Conservation (phyloP, 345 rosid species). For the Populus nigra region DNA sequence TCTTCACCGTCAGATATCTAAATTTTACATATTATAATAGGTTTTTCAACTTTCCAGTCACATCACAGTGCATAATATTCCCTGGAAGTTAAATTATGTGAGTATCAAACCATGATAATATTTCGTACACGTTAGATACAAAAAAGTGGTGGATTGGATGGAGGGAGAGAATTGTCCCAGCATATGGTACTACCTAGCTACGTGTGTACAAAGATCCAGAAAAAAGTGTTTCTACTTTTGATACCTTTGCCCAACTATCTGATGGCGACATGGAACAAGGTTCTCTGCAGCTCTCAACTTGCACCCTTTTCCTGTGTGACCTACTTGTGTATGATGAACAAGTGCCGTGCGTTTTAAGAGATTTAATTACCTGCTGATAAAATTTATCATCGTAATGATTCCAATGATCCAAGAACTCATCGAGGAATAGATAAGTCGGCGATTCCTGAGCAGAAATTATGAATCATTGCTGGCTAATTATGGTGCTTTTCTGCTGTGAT, state of each 20-base stretch:
- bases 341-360: too few relatives aligned
- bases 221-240: not conserved
- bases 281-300: constrained; percentile 27
- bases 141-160: not conserved
- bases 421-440: not conserved
- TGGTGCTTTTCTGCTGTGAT: not conserved
- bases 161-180: constrained; percentile 3
- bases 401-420: not conserved
- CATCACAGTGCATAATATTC: not conserved
- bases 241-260: not conserved
- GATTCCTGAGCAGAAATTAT: constrained; percentile 9
- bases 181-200: not conserved
- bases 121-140: not conserved
- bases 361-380: not conserved
- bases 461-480: not conserved
- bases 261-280: constrained; percentile 29
- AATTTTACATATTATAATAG: too few relatives aligned
- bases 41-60: too few relatives aligned
- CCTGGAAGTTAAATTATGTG: not conserved
- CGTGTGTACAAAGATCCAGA: not conserved
- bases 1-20: too few relatives aligned
- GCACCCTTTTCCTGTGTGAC: not conserved
- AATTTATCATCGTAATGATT: not conserved
- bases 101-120: not conserved
- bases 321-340: too few relatives aligned